Conservation (phyloP, 2,329 filamentous ascomycete genomes). For the Curvularia lunata region DNA sequence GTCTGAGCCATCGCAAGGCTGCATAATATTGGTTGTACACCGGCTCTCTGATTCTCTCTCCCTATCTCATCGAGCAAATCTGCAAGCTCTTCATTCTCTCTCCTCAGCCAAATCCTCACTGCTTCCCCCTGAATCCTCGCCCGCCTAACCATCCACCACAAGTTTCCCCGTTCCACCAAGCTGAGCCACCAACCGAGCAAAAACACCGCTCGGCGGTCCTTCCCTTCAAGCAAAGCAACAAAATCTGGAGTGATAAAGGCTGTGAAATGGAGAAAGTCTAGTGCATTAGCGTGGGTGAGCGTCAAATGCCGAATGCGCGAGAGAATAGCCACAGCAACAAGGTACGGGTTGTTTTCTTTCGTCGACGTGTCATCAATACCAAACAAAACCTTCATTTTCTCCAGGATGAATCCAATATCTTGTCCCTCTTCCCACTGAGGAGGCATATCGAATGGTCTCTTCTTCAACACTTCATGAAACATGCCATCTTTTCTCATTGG, state of each 20-base stretch:
- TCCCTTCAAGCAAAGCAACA: conserved; percentile 54
- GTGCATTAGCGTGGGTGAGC: conserved; percentile 50
- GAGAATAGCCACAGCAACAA: conserved; percentile 47
- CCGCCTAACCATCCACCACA: conserved; percentile 40
- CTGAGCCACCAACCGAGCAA: conserved; percentile 65
- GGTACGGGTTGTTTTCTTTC: conserved; percentile 31
- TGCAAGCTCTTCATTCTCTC: conserved; percentile 18
- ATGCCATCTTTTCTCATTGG: conserved; percentile 57
- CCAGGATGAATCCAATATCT: conserved; percentile 38
- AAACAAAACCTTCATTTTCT: conserved; percentile 42
- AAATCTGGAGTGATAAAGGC: conserved; percentile 55
- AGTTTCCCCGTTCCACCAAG: conserved; percentile 37
- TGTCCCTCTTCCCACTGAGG: conserved; percentile 18
- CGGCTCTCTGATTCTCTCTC: background rate
- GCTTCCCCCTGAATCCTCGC: conserved; percentile 35
- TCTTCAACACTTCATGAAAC: conserved; percentile 49
- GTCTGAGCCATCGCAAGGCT: background rate
- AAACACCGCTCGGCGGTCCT: conserved; percentile 61
- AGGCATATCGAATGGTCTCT: conserved; percentile 19
- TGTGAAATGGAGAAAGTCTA: conserved; percentile 58
- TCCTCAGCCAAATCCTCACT: conserved; percentile 35
- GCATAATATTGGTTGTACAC: too few relatives aligned
- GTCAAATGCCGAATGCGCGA: conserved; percentile 48
- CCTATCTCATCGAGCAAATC: conserved; percentile 11
- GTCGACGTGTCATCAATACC: conserved; percentile 28